These are phyloP conservation scores for Nothopassalora personata DNA, from an alignment of 2,329 filamentous ascomycete species.

Conservation along the genomic window DNA sequence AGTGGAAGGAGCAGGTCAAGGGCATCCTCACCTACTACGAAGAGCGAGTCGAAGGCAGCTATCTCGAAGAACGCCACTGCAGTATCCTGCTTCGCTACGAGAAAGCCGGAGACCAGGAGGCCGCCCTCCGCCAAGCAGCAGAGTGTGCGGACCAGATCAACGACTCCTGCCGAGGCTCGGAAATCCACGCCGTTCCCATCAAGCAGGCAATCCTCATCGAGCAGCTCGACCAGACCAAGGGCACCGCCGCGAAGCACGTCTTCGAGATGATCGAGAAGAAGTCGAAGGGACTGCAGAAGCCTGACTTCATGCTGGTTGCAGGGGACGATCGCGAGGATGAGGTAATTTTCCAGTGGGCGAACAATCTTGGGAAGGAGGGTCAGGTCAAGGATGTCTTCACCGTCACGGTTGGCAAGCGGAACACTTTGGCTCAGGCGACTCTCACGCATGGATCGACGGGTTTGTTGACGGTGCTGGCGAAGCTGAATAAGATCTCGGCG, in stretches of 20 bases:
- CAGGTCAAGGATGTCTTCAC: slow-evolving; percentile 61
- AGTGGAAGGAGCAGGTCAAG: slow-evolving; percentile 80
- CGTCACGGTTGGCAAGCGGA: slow-evolving; percentile 78
- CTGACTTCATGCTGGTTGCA: slow-evolving; percentile 84
- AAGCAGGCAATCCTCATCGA: slow-evolving; percentile 77
- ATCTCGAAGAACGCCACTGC: slow-evolving; percentile 86
- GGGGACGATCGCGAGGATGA: slow-evolving; percentile 93
- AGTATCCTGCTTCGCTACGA: slow-evolving; percentile 88
- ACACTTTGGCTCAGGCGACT: slow-evolving; percentile 80
- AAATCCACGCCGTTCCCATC: slow-evolving; percentile 75
- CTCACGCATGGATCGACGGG: slow-evolving; percentile 88
- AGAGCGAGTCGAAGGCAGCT: slow-evolving; percentile 81
- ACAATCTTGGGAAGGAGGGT: slow-evolving; percentile 58
- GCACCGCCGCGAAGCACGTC: slow-evolving; percentile 70
- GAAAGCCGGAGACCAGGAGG: slow-evolving; percentile 68
- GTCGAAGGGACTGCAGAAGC: slow-evolving; percentile 30
- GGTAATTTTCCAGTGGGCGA: slow-evolving; percentile 91
- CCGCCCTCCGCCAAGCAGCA: slow-evolving; percentile 71
- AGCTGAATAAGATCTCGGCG: slow-evolving; percentile 29
- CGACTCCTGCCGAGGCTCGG: slow-evolving; percentile 77
- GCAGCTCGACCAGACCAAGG: slow-evolving; percentile 80
- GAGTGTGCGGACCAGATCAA: slow-evolving; percentile 95
- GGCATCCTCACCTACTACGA: slow-evolving; percentile 83
- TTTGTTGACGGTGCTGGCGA: slow-evolving; percentile 37
- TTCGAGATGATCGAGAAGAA: slow-evolving; percentile 46